phyloP scores from a whole-genome alignment of 345 rosid genomes.

The Arabidopsis suecica region DNA sequence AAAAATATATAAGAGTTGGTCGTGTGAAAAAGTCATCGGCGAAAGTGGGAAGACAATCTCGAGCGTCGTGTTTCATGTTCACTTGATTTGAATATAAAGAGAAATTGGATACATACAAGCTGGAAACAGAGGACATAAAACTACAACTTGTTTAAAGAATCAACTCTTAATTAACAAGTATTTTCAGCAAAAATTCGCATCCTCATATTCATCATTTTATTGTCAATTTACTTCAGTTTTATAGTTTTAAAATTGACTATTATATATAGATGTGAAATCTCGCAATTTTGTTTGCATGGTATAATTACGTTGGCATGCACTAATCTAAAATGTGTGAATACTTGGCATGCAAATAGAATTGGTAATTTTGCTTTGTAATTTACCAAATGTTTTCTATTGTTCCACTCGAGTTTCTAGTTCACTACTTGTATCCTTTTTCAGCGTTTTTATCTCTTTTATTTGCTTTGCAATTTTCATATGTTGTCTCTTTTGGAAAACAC shows the following conservation, averaged over 20 bases:
- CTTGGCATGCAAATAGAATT: not conserved
- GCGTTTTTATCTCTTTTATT: too few relatives aligned
- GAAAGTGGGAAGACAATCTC: constrained; percentile 38
- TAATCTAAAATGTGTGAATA: not conserved
- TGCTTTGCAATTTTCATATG: too few relatives aligned
- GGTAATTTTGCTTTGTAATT: too few relatives aligned
- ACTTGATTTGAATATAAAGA: constrained; percentile 18
- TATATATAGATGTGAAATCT: not conserved
- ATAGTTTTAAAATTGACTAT: not conserved
- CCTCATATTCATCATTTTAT: not conserved
- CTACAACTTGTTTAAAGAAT: constrained; percentile 27
- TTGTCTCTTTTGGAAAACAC: too few relatives aligned
- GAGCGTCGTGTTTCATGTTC: constrained; percentile 39
- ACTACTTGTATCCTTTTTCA: too few relatives aligned
- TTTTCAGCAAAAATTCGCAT: not conserved
- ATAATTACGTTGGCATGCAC: not conserved
- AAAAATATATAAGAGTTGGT: not conserved
- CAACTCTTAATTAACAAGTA: constrained; percentile 1
- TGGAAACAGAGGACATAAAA: constrained; percentile 26
- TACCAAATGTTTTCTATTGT: too few relatives aligned
- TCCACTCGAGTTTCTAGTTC: too few relatives aligned
- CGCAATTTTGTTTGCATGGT: not conserved
- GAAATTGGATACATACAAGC: constrained; percentile 11
- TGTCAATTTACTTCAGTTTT: not conserved
- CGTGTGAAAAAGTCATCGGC: constrained; percentile 33